Percentiles rank a stretch among this genome's conserved stretches.
These are phyloP conservation scores for Acmispon strigosus DNA, from an alignment of 306 rosid genomes.

Conservation along the genomic window DNA sequence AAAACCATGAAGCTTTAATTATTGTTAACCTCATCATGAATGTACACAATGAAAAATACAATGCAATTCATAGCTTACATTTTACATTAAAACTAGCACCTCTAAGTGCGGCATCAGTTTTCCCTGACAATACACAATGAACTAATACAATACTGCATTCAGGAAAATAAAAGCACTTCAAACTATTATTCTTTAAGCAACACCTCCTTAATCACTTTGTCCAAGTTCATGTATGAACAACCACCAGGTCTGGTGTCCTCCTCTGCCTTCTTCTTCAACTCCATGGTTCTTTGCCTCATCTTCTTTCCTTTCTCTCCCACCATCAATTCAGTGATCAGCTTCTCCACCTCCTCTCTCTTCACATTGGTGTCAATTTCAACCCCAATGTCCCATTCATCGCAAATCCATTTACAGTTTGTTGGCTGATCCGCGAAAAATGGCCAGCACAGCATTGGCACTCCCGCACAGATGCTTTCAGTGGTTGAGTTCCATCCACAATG, in stretches of 20 bases:
- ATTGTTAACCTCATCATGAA: too few relatives aligned
- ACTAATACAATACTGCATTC: neutral
- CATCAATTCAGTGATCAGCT: constrained; percentile 21
- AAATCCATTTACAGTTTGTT: constrained; percentile 12
- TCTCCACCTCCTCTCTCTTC: constrained; percentile 26
- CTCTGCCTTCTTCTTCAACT: constrained; percentile 17
- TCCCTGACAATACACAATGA: neutral
- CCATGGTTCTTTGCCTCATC: constrained; percentile 5
- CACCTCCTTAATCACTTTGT: constrained; percentile 13
- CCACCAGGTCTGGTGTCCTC: constrained; percentile 17
- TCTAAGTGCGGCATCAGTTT: too few relatives aligned
- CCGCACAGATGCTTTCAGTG: constrained; percentile 10
- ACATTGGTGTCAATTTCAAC: constrained; percentile 10
- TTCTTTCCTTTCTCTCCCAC: constrained; percentile 24
- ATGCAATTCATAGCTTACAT: too few relatives aligned
- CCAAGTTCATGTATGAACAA: constrained; percentile 16
- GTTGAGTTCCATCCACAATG: constrained; percentile 31
- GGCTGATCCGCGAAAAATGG: constrained; percentile 25
- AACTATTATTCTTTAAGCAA: neutral
- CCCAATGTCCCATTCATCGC: constrained; percentile 22
- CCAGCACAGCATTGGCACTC: constrained; percentile 28
- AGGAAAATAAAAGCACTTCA: neutral
- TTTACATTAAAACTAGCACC: too few relatives aligned
- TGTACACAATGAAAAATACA: neutral
- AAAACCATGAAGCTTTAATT: too few relatives aligned